Base-by-base conservation (phyloP, 129 eudicot species). In the Escallonia herrerae region DNA sequence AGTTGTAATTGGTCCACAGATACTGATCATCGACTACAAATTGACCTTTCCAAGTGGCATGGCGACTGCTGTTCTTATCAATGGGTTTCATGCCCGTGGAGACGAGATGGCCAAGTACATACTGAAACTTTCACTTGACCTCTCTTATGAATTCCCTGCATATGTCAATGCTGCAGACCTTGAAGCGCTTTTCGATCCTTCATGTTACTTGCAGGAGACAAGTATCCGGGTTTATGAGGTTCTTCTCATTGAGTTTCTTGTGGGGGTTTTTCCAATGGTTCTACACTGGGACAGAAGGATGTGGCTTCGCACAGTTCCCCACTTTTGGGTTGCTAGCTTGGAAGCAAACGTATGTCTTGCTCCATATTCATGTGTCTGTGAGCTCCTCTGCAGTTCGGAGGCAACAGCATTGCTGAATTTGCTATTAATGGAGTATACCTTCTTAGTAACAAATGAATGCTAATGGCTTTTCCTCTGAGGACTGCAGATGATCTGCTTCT, bases 191-290 rank as follows among this genome's bases (percentile, higher is more conserved):
- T 0, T 45, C 12, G 43, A 13, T 2, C 15, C 12, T 15, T 3
- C 43, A 22, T 5, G 6, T n/a, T 2, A 8, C 60, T 68, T 82
- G 68, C 73, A 91, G 97, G 80, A 82, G 82, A 77, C 97, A 91
- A 78, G 94, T 91, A 40, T 58, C 45, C 48, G 84, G 93, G n/a
- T 91, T 91, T 61, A 44, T 80, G 48, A 87, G 80, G 72, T 91
- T 68, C 69, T 84, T 86, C 59, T 84, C 90, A 3, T 64, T 77
- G 14, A 87, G 95, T 71, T 87, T 91, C 75, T 38, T 84, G 3
- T 91, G 97, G 97, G 94, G 94, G 10, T 84, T 91, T 48, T 91
- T 91, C 56, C 97, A 87, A 45, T 91, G 97, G 97, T 91, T 91
- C 70, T 91, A 80, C 65, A 78, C 90, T 37, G 95, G 87, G 43